Conservation (phyloP, 2,329 filamentous ascomycete species). For the Diaporthe citrichinensis region DNA sequence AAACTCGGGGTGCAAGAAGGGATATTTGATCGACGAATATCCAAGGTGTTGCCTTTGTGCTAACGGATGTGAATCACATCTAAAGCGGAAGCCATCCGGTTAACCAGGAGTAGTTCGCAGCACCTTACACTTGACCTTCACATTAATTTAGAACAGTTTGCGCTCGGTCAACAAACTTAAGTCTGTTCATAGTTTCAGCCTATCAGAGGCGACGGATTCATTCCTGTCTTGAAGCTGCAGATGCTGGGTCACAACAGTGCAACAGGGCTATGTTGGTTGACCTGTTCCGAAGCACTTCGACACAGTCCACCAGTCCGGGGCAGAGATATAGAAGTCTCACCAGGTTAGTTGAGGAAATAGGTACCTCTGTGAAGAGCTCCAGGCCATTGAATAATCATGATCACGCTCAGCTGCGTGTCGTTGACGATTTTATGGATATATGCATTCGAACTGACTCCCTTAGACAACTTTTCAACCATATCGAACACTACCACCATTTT, state of each 20-base stretch:
- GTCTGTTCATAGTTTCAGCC: background rate
- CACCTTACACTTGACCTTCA: background rate
- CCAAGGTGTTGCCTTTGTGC: background rate
- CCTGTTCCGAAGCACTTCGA: background rate
- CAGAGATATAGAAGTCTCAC: background rate
- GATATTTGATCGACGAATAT: background rate
- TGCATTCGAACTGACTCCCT: background rate
- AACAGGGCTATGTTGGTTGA: background rate
- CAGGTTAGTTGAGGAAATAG: background rate
- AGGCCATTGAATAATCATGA: background rate
- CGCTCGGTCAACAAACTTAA: background rate
- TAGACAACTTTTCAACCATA: slow-evolving; percentile 64
- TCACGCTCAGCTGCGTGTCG: accelerated
- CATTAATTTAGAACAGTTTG: background rate
- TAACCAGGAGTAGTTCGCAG: background rate
- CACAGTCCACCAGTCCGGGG: background rate
- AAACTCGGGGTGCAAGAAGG: background rate
- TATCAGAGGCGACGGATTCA: background rate
- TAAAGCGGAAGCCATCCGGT: background rate
- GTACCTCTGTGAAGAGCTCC: accelerated
- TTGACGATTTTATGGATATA: background rate
- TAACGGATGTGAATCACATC: background rate
- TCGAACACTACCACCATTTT: slow-evolving; percentile 67
- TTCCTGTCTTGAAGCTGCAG: background rate
- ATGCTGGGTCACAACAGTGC: background rate